Percentiles rank a stretch among this genome's conserved stretches.
Conservation (phyloP, 768 basidiomycete genomes). For the Boletus subcaerulescens region DNA sequence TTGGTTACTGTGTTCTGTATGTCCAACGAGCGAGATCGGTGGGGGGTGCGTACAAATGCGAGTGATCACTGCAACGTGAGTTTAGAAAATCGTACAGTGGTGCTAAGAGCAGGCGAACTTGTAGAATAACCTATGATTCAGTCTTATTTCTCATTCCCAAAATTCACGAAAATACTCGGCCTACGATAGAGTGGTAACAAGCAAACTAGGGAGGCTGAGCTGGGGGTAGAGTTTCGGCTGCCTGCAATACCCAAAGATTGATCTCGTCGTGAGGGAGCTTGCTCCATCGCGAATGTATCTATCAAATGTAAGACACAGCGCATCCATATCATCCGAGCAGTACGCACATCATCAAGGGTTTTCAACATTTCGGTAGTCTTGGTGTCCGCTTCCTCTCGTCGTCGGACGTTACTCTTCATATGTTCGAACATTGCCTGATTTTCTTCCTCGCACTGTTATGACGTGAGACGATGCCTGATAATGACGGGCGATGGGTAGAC, state of each 20-base stretch:
- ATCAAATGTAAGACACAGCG: constrained; percentile 7
- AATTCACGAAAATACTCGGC: too few relatives aligned
- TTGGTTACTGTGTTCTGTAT: too few relatives aligned
- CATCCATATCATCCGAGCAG: not conserved
- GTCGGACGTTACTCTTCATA: constrained; percentile 46
- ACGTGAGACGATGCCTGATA: not conserved
- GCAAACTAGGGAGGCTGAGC: constrained; percentile 19
- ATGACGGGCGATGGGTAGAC: not conserved
- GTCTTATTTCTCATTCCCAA: too few relatives aligned
- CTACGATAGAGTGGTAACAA: too few relatives aligned
- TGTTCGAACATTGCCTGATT: constrained; percentile 48
- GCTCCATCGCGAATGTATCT: constrained; percentile 53
- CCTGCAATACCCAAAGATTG: constrained; percentile 42
- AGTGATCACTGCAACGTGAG: too few relatives aligned
- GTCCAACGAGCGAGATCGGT: too few relatives aligned
- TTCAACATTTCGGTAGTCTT: constrained; percentile 48
- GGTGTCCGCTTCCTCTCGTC: constrained; percentile 45
- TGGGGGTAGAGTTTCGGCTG: constrained; percentile 36
- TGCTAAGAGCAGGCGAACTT: too few relatives aligned
- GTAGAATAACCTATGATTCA: too few relatives aligned
- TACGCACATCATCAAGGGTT: constrained; percentile 50
- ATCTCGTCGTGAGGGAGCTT: constrained; percentile 63
- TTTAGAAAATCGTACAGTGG: too few relatives aligned
- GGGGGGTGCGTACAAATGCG: too few relatives aligned
- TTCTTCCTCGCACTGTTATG: constrained; percentile 52